Base-by-base conservation (phyloP, 257 asterid species). In the Fraxinus anomala region DNA sequence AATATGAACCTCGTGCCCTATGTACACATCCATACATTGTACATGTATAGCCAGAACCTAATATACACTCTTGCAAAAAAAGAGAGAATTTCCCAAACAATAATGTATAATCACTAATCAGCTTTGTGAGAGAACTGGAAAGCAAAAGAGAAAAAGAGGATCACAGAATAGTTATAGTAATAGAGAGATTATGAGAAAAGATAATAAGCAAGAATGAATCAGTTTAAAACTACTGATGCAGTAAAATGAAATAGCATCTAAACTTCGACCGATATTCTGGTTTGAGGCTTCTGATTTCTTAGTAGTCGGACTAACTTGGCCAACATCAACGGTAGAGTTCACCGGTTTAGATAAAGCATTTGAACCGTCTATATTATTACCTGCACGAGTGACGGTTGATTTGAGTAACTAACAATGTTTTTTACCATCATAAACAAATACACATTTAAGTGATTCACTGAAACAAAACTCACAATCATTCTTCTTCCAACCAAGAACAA, bases 401-500 rank as follows among this genome's bases (percentile, higher is more conserved):
- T 17, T 51, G 61, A 51, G 21, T 51, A 16, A 51, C 63, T 17
- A 5, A 4, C 63, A 51, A 51, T 51, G 63, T 5, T 51, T 51
- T 51, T 17, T 3, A 51, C 63, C 63, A 19, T 16, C 23, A 61
- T 31, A 26, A 40, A 66, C 49, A 66, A 34, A 72, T 56, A 51
- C 5, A 26, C 19, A 61, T 23, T 59, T 44, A 72, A 69, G 36
- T 42, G 63, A 23, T 5, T 28, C 65, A 28, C 54, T 47, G 63
- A 79, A 77, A 40, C 14, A 77, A 77, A 65, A 84, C 97, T 86
- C 84, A 90, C 97, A 90, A 76, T 93, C 87, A 37, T 83, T 87
- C 73, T 85, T 87, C 88, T 89, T 86, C 98, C 97, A 89, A 67
- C 97, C 98, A 34, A 91, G 98, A 59, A 89, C 89, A 12, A 88